Percentiles rank a stretch among this genome's conserved stretches.
Evolutionary conservation across 257 asterid species (phyloP).

Genomic region (Mentha longifolia): DNA sequence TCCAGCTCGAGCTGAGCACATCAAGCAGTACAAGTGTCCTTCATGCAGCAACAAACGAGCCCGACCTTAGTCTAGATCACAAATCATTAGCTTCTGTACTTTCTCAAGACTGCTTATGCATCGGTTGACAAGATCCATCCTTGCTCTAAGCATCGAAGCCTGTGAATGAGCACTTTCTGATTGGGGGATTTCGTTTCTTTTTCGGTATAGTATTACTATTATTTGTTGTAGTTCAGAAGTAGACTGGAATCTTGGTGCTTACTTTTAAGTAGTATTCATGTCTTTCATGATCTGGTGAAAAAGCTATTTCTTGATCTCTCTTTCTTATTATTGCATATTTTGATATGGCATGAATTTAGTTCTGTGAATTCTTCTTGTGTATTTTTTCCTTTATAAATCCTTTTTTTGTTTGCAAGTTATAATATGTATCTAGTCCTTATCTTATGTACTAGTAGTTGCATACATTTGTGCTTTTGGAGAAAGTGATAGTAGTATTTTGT

Average conservation of each 20-base stretch:
- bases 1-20: constrained; percentile 74
- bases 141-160: constrained; percentile 26
- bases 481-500: too few species aligned
- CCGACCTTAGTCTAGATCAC: constrained; percentile 42
- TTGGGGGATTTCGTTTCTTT: constrained; percentile 36
- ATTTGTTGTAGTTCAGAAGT: constrained; percentile 33
- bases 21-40: constrained; percentile 85
- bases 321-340: background rate
- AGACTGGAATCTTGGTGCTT: constrained; percentile 22
- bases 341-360: background rate
- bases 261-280: constrained; percentile 19
- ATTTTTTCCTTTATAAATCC: too few species aligned
- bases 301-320: constrained; percentile 5
- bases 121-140: constrained; percentile 26
- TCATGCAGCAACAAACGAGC: constrained; percentile 75
- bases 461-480: too few species aligned
- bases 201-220: constrained; percentile 32
- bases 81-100: constrained; percentile 20
- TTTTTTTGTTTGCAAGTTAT: too few species aligned
- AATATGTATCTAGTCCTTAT: too few species aligned
- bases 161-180: constrained; percentile 39
- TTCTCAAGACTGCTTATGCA: constrained; percentile 22
- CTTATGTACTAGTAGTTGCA: too few species aligned
- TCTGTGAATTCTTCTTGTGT: background rate
- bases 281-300: constrained; percentile 10